A percentile compares a stretch with the other conserved stretches of the same genome.
Evolutionary conservation across 495 filamentous ascomycete genomes (phyloP).

Genomic region (Aspergillus baeticus): DNA sequence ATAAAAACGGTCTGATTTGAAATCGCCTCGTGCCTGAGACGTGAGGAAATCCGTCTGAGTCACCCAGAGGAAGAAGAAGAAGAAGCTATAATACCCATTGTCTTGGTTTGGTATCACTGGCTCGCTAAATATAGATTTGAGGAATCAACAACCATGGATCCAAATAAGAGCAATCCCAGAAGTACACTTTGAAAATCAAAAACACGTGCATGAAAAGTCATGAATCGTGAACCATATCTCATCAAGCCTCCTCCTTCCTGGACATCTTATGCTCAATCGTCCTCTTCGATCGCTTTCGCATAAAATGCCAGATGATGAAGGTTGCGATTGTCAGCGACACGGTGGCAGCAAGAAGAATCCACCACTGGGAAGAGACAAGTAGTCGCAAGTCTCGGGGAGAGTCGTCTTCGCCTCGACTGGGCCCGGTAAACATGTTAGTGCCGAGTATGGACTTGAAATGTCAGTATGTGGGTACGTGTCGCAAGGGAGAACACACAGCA

Average conservation of each 20-base stretch:
- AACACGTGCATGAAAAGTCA: too few relatives aligned
- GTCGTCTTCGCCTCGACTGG: not conserved
- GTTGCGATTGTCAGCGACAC: constrained; percentile 5
- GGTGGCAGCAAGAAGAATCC: constrained; percentile 6
- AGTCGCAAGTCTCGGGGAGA: not conserved
- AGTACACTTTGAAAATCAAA: too few relatives aligned
- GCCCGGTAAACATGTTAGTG: constrained; percentile 6
- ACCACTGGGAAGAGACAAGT: constrained; percentile 8
- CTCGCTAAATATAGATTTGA: too few relatives aligned
- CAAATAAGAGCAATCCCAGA: too few relatives aligned
- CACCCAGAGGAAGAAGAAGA: too few relatives aligned
- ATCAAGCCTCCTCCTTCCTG: constrained; percentile 3
- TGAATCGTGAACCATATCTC: not conserved
- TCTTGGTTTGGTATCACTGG: too few relatives aligned
- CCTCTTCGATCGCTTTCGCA: constrained; percentile 4
- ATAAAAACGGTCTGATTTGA: too few relatives aligned
- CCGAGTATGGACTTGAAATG: constrained; percentile 5
- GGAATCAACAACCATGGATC: too few relatives aligned
- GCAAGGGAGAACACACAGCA: constrained; percentile 2
- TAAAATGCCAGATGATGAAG: constrained; percentile 3
- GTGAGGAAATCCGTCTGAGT: too few relatives aligned
- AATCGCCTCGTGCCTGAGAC: too few relatives aligned
- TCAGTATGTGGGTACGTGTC: not conserved
- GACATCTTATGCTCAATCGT: constrained; percentile 10
- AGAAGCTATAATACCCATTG: too few relatives aligned